These are phyloP conservation scores for Colletotrichum neosansevieriae DNA, from an alignment of 2,329 filamentous ascomycete genomes.

Conservation along the genomic window DNA sequence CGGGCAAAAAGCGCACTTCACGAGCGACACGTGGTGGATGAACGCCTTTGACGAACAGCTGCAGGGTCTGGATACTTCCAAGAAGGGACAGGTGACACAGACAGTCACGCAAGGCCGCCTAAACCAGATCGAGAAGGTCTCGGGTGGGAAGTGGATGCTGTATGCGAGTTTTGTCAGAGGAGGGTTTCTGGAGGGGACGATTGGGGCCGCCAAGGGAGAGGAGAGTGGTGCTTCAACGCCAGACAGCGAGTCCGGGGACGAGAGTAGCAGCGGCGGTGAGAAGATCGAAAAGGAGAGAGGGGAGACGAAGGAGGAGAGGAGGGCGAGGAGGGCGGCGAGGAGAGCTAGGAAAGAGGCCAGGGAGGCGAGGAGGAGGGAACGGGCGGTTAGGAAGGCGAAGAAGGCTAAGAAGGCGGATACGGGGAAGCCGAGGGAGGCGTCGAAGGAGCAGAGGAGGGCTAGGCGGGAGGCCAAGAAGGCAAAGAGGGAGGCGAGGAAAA, in stretches of 20 bases:
- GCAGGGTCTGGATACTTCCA: conserved; percentile 78
- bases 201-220: conserved; percentile 49
- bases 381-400: conserved; percentile 47
- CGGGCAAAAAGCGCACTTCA: conserved; percentile 77
- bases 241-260: conserved; percentile 40
- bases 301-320: conserved; percentile 48
- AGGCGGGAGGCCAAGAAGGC: conserved; percentile 50
- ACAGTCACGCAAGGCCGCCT: conserved; percentile 66
- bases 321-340: conserved; percentile 50
- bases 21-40: conserved; percentile 95
- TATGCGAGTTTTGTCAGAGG: conserved; percentile 90
- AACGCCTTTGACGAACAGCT: conserved; percentile 93
- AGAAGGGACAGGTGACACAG: conserved; percentile 68
- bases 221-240: conserved; percentile 38
- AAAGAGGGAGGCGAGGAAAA: conserved; percentile 40
- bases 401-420: conserved; percentile 45
- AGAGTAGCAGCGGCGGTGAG: conserved; percentile 59
- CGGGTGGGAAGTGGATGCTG: conserved; percentile 71
- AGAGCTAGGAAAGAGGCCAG: conserved; percentile 48
- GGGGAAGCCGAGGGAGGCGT: conserved; percentile 48
- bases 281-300: conserved; percentile 61
- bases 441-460: conserved; percentile 57
- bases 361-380: conserved; percentile 45
- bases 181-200: conserved; percentile 79
- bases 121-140: conserved; percentile 66